Percentiles rank a stretch among this genome's conserved stretches.
These are phyloP conservation scores for Zygosaccharomyces pseudobailii DNA, from an alignment of 1,139 yeast species.

Conservation along the genomic window DNA sequence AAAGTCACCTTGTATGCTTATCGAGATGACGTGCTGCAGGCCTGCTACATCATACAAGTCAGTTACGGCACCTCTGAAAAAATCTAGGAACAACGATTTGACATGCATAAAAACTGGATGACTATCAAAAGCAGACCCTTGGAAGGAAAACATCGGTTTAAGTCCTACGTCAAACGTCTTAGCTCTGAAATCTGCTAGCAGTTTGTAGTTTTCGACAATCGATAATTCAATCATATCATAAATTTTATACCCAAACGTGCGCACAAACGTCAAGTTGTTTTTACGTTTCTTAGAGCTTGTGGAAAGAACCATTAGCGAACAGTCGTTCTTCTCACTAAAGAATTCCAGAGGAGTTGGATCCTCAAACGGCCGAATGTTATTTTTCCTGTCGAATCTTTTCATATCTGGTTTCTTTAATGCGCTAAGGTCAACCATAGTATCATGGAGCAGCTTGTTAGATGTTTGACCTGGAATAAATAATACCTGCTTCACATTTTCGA, in stretches of 20 bases:
- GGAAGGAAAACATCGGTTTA: slow-evolving; percentile 91
- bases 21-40: slow-evolving; percentile 79
- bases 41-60: slow-evolving; percentile 92
- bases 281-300: slow-evolving; percentile 89
- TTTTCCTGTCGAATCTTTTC: slow-evolving; percentile 82
- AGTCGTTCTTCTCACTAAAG: slow-evolving; percentile 89
- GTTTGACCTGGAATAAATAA: slow-evolving; percentile 88
- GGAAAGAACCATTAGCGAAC: slow-evolving; percentile 78
- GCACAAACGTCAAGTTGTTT: slow-evolving; percentile 77
- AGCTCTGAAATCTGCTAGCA: slow-evolving; percentile 75
- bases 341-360: slow-evolving; percentile 85
- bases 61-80: slow-evolving; percentile 83
- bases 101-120: slow-evolving; percentile 84
- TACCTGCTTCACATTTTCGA: slow-evolving; percentile 87
- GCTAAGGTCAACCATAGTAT: slow-evolving; percentile 83
- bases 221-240: slow-evolving; percentile 93
- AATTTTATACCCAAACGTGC: slow-evolving; percentile 85
- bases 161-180: slow-evolving; percentile 80
- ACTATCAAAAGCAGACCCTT: slow-evolving; percentile 85
- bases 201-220: slow-evolving; percentile 62
- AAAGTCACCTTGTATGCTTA: slow-evolving; percentile 68
- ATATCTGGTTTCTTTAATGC: slow-evolving; percentile 89
- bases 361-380: slow-evolving; percentile 89
- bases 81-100: slow-evolving; percentile 84
- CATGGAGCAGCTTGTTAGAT: slow-evolving; percentile 74